Conservation (phyloP, 176 grass and related monocot genomes). For the Triticum monococcum region DNA sequence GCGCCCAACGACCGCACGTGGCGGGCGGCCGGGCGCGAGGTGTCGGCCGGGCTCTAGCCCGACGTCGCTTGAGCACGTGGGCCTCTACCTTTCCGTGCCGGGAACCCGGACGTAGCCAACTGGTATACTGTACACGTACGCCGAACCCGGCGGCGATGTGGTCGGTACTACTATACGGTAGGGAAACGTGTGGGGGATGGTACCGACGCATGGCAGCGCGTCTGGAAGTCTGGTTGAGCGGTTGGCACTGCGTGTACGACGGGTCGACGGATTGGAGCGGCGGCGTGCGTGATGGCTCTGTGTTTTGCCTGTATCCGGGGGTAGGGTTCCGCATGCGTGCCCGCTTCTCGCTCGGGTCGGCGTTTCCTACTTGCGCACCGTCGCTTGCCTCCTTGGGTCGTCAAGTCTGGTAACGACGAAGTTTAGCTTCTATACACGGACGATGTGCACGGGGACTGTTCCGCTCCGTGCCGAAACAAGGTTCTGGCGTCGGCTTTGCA, state of each 20-base stretch:
- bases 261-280: neutral
- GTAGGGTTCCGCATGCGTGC: neutral
- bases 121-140: neutral
- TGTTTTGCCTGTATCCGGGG: neutral
- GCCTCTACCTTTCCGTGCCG: neutral
- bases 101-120: neutral
- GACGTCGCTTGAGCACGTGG: no score
- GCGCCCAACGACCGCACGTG: neutral
- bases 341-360: neutral
- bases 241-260: neutral
- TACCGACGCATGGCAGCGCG: neutral
- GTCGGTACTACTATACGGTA: neutral
- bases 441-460: no score
- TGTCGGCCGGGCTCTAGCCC: neutral
- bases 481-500: no score
- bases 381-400: no score
- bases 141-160: neutral
- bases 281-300: neutral
- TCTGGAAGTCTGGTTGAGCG: neutral
- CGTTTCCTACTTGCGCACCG: no score
- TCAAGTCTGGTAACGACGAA: no score
- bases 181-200: constrained; percentile 41
- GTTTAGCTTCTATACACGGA: no score
- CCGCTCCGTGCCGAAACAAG: no score
- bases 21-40: neutral